These are phyloP conservation scores for Mucor lusitanicus DNA, from an alignment of 371 early-diverging fungal genomes.

Conservation along the genomic window DNA sequence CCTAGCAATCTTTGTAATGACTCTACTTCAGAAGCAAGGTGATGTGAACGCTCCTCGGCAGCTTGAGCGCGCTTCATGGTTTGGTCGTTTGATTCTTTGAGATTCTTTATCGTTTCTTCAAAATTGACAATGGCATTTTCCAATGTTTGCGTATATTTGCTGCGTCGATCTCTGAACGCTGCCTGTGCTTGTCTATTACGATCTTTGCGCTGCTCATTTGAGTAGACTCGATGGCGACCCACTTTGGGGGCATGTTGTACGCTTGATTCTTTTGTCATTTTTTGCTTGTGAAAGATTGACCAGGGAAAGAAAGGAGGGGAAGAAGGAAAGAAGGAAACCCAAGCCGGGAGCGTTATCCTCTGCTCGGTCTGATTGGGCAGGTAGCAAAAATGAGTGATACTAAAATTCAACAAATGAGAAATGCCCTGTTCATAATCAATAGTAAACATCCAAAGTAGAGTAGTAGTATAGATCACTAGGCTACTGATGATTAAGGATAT, in stretches of 20 bases:
- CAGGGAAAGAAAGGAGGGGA: background rate
- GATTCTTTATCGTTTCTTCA: constrained; percentile 6
- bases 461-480: too few relatives aligned
- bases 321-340: background rate
- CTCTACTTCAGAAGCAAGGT: constrained; percentile 1
- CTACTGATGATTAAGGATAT: too few relatives aligned
- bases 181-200: constrained; percentile 71
- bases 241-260: constrained; percentile 5
- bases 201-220: constrained; percentile 52
- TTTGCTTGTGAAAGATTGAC: background rate
- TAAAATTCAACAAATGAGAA: background rate
- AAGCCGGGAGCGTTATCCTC: background rate
- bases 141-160: constrained; percentile 53
- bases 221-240: constrained; percentile 24
- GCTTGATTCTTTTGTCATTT: background rate
- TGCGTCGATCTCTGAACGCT: constrained; percentile 67
- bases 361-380: background rate
- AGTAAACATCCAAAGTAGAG: too few relatives aligned
- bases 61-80: constrained; percentile 1
- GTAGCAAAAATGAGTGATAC: background rate
- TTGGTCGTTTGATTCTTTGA: background rate
- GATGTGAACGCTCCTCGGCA: constrained; percentile 8
- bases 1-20: constrained; percentile 6
- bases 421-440: too few relatives aligned
- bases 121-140: constrained; percentile 23